phyloP scores from a whole-genome alignment of 73 alveolate genomes.

The Paramecium sonneborni region DNA sequence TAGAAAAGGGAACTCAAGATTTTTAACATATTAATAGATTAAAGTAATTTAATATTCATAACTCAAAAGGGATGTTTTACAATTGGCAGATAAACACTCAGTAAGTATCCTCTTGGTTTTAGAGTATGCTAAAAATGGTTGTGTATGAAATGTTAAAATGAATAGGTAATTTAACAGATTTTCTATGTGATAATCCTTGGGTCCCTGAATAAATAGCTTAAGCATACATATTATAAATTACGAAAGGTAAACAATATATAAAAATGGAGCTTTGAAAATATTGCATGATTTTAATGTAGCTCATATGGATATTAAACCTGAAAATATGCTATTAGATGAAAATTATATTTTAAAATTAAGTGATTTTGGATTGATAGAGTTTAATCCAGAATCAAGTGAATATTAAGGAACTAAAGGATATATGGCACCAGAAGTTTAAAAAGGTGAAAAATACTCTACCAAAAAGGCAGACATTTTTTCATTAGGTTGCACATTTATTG shows the following conservation, averaged over 20 bases:
- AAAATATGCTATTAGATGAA: constrained; percentile 77
- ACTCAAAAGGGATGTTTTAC: not conserved
- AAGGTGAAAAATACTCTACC: not conserved
- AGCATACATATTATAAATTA: not conserved
- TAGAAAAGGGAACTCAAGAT: not conserved
- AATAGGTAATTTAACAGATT: not conserved
- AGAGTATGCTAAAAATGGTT: constrained; percentile 1
- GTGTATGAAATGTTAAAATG: not conserved
- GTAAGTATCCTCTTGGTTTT: not conserved
- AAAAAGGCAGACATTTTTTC: constrained; percentile 52
- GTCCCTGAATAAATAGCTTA: not conserved
- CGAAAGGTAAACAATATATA: not conserved
- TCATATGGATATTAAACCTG: constrained; percentile 83
- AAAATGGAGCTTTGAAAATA: not conserved
- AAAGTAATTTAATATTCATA: not conserved
- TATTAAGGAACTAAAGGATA: constrained; percentile 31
- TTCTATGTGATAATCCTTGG: not conserved
- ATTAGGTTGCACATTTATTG: constrained; percentile 18
- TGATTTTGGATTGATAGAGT: constrained; percentile 76
- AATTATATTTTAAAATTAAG: constrained; percentile 71
- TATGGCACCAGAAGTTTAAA: constrained; percentile 51
- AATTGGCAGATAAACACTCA: not conserved
- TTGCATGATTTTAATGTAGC: constrained; percentile 31
- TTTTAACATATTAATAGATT: not conserved
- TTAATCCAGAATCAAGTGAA: not conserved